phyloP scores from a whole-genome alignment of 1,284 basidiomycete genomes.

The Austroboletus novae-zelandiae region DNA sequence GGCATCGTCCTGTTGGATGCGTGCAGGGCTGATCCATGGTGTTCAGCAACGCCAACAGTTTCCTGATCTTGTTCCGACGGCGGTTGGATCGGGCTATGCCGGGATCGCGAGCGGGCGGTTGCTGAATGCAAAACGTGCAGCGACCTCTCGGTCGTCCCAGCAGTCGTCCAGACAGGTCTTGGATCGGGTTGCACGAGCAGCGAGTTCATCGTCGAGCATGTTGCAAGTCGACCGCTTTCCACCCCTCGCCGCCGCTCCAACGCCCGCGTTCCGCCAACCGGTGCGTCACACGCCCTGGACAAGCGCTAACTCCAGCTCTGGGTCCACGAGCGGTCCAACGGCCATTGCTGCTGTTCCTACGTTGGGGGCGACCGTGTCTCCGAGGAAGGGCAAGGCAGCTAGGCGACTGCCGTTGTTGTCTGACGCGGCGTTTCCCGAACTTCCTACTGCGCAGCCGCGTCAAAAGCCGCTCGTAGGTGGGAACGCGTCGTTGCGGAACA shows the following conservation, averaged over 20 bases:
- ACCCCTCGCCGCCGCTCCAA: slow-evolving; percentile 30
- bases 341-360: neutral
- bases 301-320: slow-evolving; percentile 16
- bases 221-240: slow-evolving; percentile 44
- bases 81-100: slow-evolving; percentile 65
- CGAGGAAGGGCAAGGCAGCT: slow-evolving; percentile 16
- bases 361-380: neutral
- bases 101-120: slow-evolving; percentile 79
- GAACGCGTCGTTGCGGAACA: slow-evolving; percentile 68
- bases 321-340: slow-evolving; percentile 6
- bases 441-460: slow-evolving; percentile 48
- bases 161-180: slow-evolving; percentile 68
- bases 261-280: slow-evolving; percentile 28
- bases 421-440: slow-evolving; percentile 66
- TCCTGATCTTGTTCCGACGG: slow-evolving; percentile 69
- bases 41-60: slow-evolving; percentile 80
- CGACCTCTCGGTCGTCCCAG: slow-evolving; percentile 54
- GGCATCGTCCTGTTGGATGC: neutral
- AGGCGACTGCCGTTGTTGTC: slow-evolving; percentile 46
- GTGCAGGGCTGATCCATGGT: slow-evolving; percentile 2
- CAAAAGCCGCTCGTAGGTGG: slow-evolving; percentile 57
- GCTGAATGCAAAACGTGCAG: slow-evolving; percentile 79
- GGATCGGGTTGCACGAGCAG: slow-evolving; percentile 87
- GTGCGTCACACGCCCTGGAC: slow-evolving; percentile 61
- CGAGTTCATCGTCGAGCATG: slow-evolving; percentile 48